phyloP scores from a whole-genome alignment of 73 alveolate species.

The Effrenium voratum region DNA sequence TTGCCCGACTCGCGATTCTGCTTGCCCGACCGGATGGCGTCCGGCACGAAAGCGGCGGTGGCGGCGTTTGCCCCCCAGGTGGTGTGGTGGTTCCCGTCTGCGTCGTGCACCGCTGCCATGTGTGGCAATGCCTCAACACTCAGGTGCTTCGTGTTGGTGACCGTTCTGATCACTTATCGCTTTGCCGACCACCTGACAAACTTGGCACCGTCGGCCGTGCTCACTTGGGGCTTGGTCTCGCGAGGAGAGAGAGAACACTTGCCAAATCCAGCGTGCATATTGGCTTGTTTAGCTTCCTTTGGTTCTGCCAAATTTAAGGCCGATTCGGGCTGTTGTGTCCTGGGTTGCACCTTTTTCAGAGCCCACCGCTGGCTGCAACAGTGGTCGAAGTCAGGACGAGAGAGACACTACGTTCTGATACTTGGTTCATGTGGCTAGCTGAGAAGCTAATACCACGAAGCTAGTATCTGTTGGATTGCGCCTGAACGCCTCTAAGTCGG shows the following conservation, averaged over 20 bases:
- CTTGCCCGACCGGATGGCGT: background rate
- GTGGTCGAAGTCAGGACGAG: background rate
- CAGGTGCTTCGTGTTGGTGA: conserved; percentile 41
- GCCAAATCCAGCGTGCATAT: no score
- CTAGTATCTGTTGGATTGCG: background rate
- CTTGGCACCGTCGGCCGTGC: background rate
- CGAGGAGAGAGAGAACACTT: background rate
- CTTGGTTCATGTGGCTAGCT: background rate
- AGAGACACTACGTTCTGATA: no score
- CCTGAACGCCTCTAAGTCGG: background rate
- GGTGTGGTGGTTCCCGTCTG: background rate
- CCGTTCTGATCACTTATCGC: conserved; percentile 5
- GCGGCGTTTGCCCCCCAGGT: background rate
- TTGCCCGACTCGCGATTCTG: background rate
- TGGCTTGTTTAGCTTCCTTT: background rate
- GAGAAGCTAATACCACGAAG: background rate
- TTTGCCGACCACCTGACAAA: background rate
- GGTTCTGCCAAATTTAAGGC: background rate
- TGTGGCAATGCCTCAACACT: no score
- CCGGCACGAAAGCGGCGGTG: background rate
- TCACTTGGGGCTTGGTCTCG: conserved; percentile 81
- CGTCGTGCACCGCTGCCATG: no score
- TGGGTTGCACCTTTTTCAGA: no score
- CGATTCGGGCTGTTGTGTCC: background rate
- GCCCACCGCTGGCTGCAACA: background rate